phyloP scores from a whole-genome alignment of 2,329 filamentous ascomycete species.

The Calonectria montana region DNA sequence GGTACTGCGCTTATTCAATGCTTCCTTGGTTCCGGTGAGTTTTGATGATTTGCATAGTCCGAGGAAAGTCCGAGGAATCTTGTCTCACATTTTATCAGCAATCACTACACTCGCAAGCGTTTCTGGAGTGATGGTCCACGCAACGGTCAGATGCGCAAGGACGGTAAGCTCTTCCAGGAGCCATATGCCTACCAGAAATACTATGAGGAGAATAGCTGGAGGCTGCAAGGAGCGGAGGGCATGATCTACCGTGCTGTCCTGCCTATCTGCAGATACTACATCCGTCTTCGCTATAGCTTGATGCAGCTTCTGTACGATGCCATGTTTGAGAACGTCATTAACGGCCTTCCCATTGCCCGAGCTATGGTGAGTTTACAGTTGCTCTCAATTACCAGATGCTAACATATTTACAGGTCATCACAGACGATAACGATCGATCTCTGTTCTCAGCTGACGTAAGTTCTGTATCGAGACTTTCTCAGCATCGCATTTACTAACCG shows the following conservation, averaged over 20 bases:
- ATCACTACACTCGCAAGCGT: background rate
- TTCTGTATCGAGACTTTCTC: background rate
- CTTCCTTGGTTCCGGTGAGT: slow-evolving; percentile 10
- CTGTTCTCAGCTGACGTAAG: background rate
- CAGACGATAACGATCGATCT: background rate
- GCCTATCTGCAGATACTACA: slow-evolving; percentile 11
- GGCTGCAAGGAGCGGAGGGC: background rate
- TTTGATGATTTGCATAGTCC: background rate
- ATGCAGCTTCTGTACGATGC: slow-evolving; percentile 13
- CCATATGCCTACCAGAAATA: background rate
- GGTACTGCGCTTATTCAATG: slow-evolving; percentile 2
- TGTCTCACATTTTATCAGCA: background rate
- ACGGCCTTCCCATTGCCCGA: slow-evolving; percentile 9
- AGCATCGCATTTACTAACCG: background rate
- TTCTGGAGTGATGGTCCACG: background rate
- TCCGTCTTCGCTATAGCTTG: slow-evolving; percentile 4
- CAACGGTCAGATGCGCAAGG: background rate
- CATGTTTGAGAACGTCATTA: slow-evolving; percentile 13
- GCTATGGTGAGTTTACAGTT: background rate
- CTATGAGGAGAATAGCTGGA: background rate
- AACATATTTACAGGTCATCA: background rate
- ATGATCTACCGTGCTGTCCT: background rate
- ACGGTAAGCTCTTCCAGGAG: background rate
- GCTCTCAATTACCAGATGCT: background rate
- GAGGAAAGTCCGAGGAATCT: background rate